Conservation (phyloP, 805 yeast species). For the Wickerhamomyces alni region DNA sequence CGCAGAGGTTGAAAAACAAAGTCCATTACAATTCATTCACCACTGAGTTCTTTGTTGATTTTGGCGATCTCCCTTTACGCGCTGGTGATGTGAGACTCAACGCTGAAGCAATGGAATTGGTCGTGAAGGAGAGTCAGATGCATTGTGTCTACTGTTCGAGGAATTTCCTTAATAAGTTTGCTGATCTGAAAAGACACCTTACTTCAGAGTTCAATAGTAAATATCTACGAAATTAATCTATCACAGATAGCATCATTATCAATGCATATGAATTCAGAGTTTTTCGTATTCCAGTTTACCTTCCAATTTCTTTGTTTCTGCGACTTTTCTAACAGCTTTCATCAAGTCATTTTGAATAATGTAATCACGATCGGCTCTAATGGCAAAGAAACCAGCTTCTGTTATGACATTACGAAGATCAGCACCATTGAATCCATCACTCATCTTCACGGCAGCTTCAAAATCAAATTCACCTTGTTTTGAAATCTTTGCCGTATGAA, state of each 20-base stretch:
- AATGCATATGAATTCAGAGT: constrained; percentile 45
- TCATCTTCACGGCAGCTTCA: constrained; percentile 96
- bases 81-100: constrained; percentile 5
- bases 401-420: constrained; percentile 95
- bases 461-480: constrained; percentile 95
- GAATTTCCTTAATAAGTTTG: constrained; percentile 38
- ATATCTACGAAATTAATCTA: not conserved
- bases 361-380: constrained; percentile 95
- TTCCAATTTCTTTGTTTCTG: constrained; percentile 94
- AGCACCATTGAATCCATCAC: constrained; percentile 98
- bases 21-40: constrained; percentile 70
- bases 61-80: constrained; percentile 1
- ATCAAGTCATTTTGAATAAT: constrained; percentile 88
- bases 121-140: constrained; percentile 29
- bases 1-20: constrained; percentile 48
- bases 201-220: constrained; percentile 26
- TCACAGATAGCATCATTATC: not conserved
- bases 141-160: constrained; percentile 35
- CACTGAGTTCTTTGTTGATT: constrained; percentile 55
- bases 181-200: constrained; percentile 36
- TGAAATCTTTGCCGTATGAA: constrained; percentile 78
- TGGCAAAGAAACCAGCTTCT: constrained; percentile 98
- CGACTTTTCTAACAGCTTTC: constrained; percentile 98
- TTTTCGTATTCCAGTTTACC: constrained; percentile 95
- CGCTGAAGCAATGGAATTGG: constrained; percentile 30